Conservation (phyloP, 805 yeast species). For the Dipodascopsis tothii region DNA sequence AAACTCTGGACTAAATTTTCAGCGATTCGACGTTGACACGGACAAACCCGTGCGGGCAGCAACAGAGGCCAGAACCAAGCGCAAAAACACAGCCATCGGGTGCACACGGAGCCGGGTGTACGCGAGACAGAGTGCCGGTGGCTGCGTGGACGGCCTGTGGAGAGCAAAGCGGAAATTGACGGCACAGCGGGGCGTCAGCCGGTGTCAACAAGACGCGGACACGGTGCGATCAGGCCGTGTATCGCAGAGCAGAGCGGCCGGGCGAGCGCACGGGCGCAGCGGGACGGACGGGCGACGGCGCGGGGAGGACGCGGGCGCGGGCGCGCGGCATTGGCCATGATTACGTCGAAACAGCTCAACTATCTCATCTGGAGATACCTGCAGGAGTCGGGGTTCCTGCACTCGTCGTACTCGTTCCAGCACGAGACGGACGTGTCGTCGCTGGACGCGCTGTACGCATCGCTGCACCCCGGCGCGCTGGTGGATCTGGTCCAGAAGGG, state of each 20-base stretch:
- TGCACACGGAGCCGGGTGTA: too few relatives aligned
- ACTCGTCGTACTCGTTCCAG: slow-evolving; percentile 72
- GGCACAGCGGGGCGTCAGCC: too few relatives aligned
- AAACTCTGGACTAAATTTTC: too few relatives aligned
- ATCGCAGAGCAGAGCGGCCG: not conserved
- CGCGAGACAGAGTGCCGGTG: too few relatives aligned
- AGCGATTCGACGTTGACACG: too few relatives aligned
- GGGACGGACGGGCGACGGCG: not conserved
- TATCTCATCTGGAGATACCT: slow-evolving; percentile 88
- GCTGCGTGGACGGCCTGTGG: too few relatives aligned
- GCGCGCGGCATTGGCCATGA: slow-evolving; percentile 59
- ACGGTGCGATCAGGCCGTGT: not conserved
- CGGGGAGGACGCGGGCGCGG: not conserved
- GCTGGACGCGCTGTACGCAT: slow-evolving; percentile 45
- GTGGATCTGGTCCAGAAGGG: slow-evolving; percentile 84
- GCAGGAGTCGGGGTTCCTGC: slow-evolving; percentile 62
- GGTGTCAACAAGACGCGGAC: too few relatives aligned
- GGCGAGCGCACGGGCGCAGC: not conserved
- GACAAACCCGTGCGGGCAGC: too few relatives aligned
- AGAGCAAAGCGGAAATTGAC: too few relatives aligned
- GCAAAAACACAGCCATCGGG: too few relatives aligned
- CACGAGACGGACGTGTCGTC: slow-evolving; percentile 59
- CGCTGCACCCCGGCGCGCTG: slow-evolving; percentile 66
- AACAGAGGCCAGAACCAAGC: too few relatives aligned
- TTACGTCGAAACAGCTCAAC: slow-evolving; percentile 77